phyloP scores from a whole-genome alignment of 179 eudicot species.

The Amaranthus tricolor region DNA sequence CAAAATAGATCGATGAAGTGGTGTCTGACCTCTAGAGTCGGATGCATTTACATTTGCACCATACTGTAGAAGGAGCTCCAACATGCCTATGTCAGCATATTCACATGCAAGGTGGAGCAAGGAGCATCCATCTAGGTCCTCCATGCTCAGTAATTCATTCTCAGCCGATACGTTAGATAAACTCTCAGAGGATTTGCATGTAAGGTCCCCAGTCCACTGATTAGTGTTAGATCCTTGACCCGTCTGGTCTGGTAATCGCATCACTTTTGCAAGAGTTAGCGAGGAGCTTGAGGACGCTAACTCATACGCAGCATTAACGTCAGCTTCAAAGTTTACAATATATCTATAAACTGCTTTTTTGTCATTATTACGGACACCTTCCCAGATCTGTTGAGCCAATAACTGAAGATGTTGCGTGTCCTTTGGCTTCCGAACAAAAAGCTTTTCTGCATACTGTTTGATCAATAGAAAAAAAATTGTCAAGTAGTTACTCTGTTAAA shows the following conservation, averaged over 20 bases:
- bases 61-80: slow-evolving; percentile 90
- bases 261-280: slow-evolving; percentile 81
- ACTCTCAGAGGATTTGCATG: slow-evolving; percentile 40
- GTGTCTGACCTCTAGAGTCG: slow-evolving; percentile 69
- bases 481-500: slow-evolving; percentile 1
- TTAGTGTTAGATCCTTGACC: slow-evolving; percentile 42
- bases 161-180: slow-evolving; percentile 45
- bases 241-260: slow-evolving; percentile 75
- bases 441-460: slow-evolving; percentile 80
- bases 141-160: slow-evolving; percentile 45
- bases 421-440: slow-evolving; percentile 66
- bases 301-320: slow-evolving; percentile 64
- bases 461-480: slow-evolving; percentile 25
- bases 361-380: slow-evolving; percentile 80
- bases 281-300: slow-evolving; percentile 46
- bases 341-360: slow-evolving; percentile 79
- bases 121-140: slow-evolving; percentile 73
- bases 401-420: slow-evolving; percentile 49
- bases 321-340: slow-evolving; percentile 75
- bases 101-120: slow-evolving; percentile 94
- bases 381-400: slow-evolving; percentile 81
- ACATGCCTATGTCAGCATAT: slow-evolving; percentile 89
- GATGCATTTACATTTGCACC: slow-evolving; percentile 80
- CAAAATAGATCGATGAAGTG: slow-evolving; percentile 79
- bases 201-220: slow-evolving; percentile 42